phyloP scores from a whole-genome alignment of 116 monocot species.

The Thalassia testudinum region DNA sequence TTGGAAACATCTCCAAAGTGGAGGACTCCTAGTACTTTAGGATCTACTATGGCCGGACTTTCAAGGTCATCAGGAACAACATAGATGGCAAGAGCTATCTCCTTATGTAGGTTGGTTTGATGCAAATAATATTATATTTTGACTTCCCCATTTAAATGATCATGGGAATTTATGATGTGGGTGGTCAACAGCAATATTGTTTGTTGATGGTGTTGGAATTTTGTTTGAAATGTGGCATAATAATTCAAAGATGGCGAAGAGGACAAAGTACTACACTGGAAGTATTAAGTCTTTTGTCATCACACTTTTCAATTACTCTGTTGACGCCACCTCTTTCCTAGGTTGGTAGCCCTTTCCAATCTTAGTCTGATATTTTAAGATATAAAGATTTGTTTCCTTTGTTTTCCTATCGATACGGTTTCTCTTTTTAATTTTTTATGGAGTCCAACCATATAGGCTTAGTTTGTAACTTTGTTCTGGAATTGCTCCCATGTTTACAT shows the following conservation, averaged over 20 bases:
- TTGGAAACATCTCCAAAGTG: slow-evolving; percentile 44
- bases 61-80: slow-evolving; percentile 93
- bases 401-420: not conserved
- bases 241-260: slow-evolving; percentile 76
- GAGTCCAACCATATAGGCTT: too few species aligned
- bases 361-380: not conserved
- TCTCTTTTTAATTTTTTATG: too few species aligned
- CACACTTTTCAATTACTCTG: slow-evolving; percentile 78
- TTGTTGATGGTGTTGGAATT: too few species aligned
- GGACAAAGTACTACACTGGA: slow-evolving; percentile 84
- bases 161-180: too few species aligned
- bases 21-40: slow-evolving; percentile 67
- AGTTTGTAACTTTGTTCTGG: too few species aligned
- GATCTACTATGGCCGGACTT: slow-evolving; percentile 93
- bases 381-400: too few species aligned
- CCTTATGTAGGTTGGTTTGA: slow-evolving; percentile 60
- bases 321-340: slow-evolving; percentile 37
- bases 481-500: too few species aligned
- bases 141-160: too few species aligned
- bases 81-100: slow-evolving; percentile 92
- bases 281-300: slow-evolving; percentile 93
- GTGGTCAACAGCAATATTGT: too few species aligned
- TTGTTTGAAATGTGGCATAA: slow-evolving; percentile 14
- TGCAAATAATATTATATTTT: not conserved
- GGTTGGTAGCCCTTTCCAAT: slow-evolving; percentile 1